These are phyloP conservation scores for Boletus rubescentipes DNA, from an alignment of 768 basidiomycete genomes.

Conservation along the genomic window DNA sequence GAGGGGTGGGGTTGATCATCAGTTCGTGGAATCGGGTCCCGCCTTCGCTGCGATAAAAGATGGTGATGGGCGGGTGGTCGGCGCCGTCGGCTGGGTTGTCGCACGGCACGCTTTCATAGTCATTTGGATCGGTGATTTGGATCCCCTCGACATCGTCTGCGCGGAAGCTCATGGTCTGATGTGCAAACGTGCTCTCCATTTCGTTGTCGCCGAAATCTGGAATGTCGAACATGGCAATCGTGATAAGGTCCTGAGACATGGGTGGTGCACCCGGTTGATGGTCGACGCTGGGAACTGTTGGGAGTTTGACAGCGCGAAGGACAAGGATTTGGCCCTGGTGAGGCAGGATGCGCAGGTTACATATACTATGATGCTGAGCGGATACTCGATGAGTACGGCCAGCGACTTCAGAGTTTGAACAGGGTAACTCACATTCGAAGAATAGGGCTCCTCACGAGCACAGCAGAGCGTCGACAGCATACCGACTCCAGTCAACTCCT, in stretches of 20 bases:
- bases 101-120: conserved; percentile 18
- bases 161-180: conserved; percentile 31
- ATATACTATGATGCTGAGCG: conserved; percentile 46
- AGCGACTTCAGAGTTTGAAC: no score
- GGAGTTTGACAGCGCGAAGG: conserved; percentile 41
- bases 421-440: conserved; percentile 23
- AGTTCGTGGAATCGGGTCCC: conserved; percentile 31
- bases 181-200: conserved; percentile 24
- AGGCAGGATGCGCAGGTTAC: conserved; percentile 51
- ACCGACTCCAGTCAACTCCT: conserved; percentile 38
- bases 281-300: conserved; percentile 1
- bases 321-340: conserved; percentile 51
- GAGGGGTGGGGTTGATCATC: conserved; percentile 27
- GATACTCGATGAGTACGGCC: conserved; percentile 6
- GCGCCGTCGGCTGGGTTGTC: conserved; percentile 19
- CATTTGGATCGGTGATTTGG: conserved; percentile 33
- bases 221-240: conserved; percentile 31
- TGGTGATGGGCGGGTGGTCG: conserved; percentile 32
- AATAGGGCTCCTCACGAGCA: conserved; percentile 30
- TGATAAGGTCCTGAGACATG: conserved; percentile 28
- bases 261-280: conserved; percentile 13
- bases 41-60: conserved; percentile 34
- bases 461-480: conserved; percentile 40
- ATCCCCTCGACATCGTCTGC: conserved; percentile 35
- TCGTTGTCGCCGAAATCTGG: conserved; percentile 32